phyloP scores from a whole-genome alignment of 441 rosid species.

The Gossypium aridum region DNA sequence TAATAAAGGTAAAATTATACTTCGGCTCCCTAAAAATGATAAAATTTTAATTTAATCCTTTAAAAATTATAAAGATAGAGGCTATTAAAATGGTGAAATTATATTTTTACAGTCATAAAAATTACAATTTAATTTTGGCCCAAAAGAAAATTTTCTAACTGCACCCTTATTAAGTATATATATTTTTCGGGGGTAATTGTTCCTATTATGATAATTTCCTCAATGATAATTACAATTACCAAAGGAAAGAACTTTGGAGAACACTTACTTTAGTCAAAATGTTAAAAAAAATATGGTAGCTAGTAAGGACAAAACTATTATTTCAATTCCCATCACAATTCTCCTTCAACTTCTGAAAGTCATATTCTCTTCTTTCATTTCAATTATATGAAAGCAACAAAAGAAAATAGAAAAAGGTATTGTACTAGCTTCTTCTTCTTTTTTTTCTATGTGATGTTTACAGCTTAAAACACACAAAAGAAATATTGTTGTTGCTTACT shows the following conservation, averaged over 20 bases:
- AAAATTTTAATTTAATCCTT: too few relatives aligned
- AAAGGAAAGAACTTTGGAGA: background rate
- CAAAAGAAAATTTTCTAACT: too few relatives aligned
- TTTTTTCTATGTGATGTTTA: background rate
- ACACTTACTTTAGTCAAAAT: background rate
- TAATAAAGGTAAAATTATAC: too few relatives aligned
- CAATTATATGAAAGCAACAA: background rate
- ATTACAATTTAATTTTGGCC: too few relatives aligned
- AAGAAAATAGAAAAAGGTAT: background rate
- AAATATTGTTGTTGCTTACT: background rate
- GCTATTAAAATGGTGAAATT: too few relatives aligned
- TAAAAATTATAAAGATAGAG: too few relatives aligned
- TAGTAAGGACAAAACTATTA: background rate
- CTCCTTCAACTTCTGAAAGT: background rate
- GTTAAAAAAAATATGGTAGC: background rate
- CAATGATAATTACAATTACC: background rate
- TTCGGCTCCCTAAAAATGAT: too few relatives aligned
- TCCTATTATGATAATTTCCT: background rate
- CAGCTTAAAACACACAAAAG: background rate
- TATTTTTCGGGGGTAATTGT: too few relatives aligned
- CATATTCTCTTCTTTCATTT: background rate
- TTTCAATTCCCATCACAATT: background rate
- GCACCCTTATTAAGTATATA: too few relatives aligned
- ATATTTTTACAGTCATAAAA: too few relatives aligned
- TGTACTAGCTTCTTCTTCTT: background rate